Evolutionary conservation across 2,329 filamentous ascomycete genomes (phyloP).

Genomic region (Amesomyces nigricolor): DNA sequence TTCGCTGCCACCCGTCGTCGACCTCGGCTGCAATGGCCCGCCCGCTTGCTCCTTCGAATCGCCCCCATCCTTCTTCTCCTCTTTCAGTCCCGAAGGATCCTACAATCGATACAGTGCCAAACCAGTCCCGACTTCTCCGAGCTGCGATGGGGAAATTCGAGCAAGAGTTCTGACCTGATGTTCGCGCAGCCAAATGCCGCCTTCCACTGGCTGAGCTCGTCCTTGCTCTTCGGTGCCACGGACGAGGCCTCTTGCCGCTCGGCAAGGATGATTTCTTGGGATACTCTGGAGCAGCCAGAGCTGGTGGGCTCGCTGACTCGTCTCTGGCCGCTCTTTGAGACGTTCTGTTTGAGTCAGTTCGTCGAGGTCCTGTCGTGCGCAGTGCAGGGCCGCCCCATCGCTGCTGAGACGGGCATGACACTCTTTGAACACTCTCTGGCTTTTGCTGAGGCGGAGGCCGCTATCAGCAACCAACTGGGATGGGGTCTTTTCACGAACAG

Average conservation of each 20-base stretch:
- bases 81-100: slow-evolving; percentile 61
- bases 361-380: slow-evolving; percentile 84
- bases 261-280: slow-evolving; percentile 62
- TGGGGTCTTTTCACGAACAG: slow-evolving; percentile 56
- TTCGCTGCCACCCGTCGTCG: slow-evolving; percentile 84
- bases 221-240: slow-evolving; percentile 65
- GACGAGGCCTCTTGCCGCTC: slow-evolving; percentile 71
- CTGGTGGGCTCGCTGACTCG: slow-evolving; percentile 72
- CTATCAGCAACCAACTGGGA: slow-evolving; percentile 73
- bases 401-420: slow-evolving; percentile 90
- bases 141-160: slow-evolving; percentile 63
- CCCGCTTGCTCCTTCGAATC: slow-evolving; percentile 64
- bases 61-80: slow-evolving; percentile 65
- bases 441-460: slow-evolving; percentile 90
- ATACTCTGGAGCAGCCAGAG: slow-evolving; percentile 47
- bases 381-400: slow-evolving; percentile 72
- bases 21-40: slow-evolving; percentile 67
- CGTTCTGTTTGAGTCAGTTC: slow-evolving; percentile 71
- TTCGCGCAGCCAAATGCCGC: slow-evolving; percentile 64
- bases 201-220: slow-evolving; percentile 66
- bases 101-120: slow-evolving; percentile 89
- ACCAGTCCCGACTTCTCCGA: slow-evolving; percentile 68
- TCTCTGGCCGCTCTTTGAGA: slow-evolving; percentile 69
- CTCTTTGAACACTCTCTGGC: slow-evolving; percentile 93
- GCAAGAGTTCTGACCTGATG: slow-evolving; percentile 60